Conservation (phyloP, 176 grass and related monocot species). For the Cenchrus purpureus region DNA sequence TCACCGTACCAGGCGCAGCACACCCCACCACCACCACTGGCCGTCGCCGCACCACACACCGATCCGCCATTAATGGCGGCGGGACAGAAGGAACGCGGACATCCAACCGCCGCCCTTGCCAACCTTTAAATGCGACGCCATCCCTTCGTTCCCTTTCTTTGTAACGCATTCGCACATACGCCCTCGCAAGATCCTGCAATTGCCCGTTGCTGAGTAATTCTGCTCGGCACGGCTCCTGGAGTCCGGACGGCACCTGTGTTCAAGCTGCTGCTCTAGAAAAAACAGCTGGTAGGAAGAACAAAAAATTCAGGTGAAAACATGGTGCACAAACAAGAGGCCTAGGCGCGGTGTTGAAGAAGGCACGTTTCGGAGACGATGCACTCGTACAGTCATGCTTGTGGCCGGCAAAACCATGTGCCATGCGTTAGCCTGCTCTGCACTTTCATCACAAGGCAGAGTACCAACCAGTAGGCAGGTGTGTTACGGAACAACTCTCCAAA, state of each 20-base stretch:
- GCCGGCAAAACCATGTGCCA: neutral
- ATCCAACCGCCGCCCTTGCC: neutral
- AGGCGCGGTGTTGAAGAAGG: neutral
- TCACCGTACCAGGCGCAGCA: too few species aligned
- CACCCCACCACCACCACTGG: neutral
- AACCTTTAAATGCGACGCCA: slow-evolving; percentile 10
- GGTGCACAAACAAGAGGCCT: neutral
- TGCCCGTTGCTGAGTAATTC: neutral
- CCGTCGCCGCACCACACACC: slow-evolving; percentile 30
- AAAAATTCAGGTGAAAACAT: too few species aligned
- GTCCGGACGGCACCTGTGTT: too few species aligned
- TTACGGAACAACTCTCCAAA: neutral
- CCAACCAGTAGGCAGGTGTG: neutral
- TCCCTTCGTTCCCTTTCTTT: too few species aligned
- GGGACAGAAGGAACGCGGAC: slow-evolving; percentile 2
- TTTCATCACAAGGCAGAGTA: neutral
- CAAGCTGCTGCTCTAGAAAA: too few species aligned
- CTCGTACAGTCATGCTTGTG: neutral
- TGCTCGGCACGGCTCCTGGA: too few species aligned
- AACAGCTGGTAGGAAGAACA: too few species aligned
- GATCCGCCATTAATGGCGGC: slow-evolving; percentile 26
- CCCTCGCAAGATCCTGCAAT: neutral
- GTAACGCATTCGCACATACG: neutral
- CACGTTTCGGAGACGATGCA: neutral
- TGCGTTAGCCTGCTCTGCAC: neutral